Base-by-base conservation (phyloP, 768 basidiomycete species). In the Panellus pusillus region DNA sequence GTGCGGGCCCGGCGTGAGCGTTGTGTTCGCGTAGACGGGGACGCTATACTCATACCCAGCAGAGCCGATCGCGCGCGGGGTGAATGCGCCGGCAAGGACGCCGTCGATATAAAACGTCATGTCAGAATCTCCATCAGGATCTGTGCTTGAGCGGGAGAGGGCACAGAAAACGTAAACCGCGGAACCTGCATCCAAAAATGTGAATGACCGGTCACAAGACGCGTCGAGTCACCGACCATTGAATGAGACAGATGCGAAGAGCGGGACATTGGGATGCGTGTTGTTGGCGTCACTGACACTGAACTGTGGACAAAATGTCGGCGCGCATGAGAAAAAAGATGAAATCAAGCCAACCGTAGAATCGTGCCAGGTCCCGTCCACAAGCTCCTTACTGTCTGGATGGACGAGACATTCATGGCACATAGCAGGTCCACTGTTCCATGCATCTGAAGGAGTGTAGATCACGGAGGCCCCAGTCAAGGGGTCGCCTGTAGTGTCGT, bases 151-250 rank as follows among this genome's bases (percentile, higher is more conserved):
- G 39, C 66, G 62, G 0, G 74, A 62, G 12, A 74, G 55, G 20
- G 70, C 66, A 53, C 74, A 75, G 55, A 66, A 76, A 3, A 78
- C 72, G 60, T 77, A 78, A 13, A 79, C 61, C 0, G 76, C 75
- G n/a, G 72, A 68, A 7, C 76, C 76, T 78, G 48, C 17, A 54
- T 35, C 8, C 14, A 11, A 35, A 29, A n/a, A 54, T 11, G 37
- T 38, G 41, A 52, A 45, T 45, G n/a, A 32, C 28, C 6, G 3
- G 17, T 14, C 9, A 28, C 24, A 11, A 12, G 19, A 42, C 40
- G 32, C 27, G 12, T 28, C 29, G 15, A 17, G 38, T 17, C 17
- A 54, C 62, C 49, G 47, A 76, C 76, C 76, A 52, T 66, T 67
- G 56, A 77, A 78, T 11, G 53, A 44, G 14, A 68, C 51, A 9